phyloP scores from a whole-genome alignment of 768 basidiomycete genomes.

The Inosperma sp. region DNA sequence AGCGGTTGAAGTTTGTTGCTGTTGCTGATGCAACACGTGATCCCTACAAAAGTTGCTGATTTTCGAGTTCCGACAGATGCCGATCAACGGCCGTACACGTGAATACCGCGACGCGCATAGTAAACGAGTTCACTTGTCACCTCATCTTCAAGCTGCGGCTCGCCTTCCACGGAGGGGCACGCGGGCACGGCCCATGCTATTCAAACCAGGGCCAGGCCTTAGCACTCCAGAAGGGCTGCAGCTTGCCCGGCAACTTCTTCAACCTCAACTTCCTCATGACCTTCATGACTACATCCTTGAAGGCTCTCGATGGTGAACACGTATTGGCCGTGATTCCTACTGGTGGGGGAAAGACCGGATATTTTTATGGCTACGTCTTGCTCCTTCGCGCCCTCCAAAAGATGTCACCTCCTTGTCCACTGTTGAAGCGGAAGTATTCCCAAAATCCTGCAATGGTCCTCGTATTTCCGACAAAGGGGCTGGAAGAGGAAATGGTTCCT shows the following conservation, averaged over 20 bases:
- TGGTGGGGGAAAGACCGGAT: conserved; percentile 21
- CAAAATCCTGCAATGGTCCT: conserved; percentile 22
- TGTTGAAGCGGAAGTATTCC: conserved; percentile 9
- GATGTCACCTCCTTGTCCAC: conserved; percentile 14
- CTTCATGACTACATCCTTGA: conserved; percentile 25
- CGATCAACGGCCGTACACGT: no score
- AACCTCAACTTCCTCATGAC: conserved; percentile 10
- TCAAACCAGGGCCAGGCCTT: neutral
- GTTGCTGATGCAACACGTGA: no score
- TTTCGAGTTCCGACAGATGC: no score
- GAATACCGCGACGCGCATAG: no score
- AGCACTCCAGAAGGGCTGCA: neutral
- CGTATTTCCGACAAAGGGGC: conserved; percentile 23
- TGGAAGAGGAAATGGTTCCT: conserved; percentile 23
- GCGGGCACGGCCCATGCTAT: neutral
- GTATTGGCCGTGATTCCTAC: conserved; percentile 19
- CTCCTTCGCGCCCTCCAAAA: conserved; percentile 14
- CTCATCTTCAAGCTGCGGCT: no score
- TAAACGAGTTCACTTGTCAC: no score
- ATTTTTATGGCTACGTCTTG: conserved; percentile 18
- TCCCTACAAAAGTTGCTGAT: no score
- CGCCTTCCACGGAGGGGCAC: no score
- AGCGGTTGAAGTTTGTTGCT: no score
- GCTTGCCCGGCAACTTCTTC: neutral
- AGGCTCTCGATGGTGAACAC: conserved; percentile 19